phyloP scores from a whole-genome alignment of 2,329 filamentous ascomycete genomes.

The Xylariaceae sp. region DNA sequence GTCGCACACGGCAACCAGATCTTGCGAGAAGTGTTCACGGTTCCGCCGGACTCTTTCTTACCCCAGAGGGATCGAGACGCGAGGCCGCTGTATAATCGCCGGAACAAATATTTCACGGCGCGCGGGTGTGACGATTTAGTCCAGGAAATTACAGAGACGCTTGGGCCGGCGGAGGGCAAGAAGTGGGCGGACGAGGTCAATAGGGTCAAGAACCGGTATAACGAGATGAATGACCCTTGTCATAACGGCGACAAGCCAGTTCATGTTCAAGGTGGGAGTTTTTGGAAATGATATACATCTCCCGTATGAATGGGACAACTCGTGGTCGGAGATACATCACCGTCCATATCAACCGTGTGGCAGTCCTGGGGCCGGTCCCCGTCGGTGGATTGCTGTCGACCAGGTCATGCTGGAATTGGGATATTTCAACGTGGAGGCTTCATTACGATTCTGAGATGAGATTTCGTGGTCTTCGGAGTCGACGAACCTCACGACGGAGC shows the following conservation, averaged over 20 bases:
- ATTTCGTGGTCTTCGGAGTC: too few species aligned
- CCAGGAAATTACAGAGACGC: constrained; percentile 32
- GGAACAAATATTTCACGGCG: constrained; percentile 50
- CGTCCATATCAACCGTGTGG: too few species aligned
- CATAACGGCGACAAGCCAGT: constrained; percentile 43
- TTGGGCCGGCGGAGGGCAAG: constrained; percentile 31
- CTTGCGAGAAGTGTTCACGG: constrained; percentile 49
- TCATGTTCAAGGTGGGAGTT: constrained; percentile 41
- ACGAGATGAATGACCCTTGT: constrained; percentile 42
- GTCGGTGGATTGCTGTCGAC: too few species aligned
- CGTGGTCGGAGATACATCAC: not conserved
- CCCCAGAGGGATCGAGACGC: constrained; percentile 32
- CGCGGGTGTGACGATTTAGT: constrained; percentile 40
- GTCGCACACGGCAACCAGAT: constrained; percentile 57
- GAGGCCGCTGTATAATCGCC: constrained; percentile 48
- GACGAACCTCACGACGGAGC: too few species aligned
- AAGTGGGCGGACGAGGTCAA: constrained; percentile 39
- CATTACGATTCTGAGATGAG: too few species aligned
- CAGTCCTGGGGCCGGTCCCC: too few species aligned
- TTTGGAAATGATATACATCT: constrained; percentile 39
- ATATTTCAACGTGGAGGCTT: too few species aligned
- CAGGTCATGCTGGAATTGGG: too few species aligned
- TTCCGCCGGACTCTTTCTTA: constrained; percentile 27
- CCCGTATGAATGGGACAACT: not conserved
- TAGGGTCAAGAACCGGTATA: constrained; percentile 46